Base-by-base conservation (phyloP, 257 asterid genomes). In the Henckelia pumila region DNA sequence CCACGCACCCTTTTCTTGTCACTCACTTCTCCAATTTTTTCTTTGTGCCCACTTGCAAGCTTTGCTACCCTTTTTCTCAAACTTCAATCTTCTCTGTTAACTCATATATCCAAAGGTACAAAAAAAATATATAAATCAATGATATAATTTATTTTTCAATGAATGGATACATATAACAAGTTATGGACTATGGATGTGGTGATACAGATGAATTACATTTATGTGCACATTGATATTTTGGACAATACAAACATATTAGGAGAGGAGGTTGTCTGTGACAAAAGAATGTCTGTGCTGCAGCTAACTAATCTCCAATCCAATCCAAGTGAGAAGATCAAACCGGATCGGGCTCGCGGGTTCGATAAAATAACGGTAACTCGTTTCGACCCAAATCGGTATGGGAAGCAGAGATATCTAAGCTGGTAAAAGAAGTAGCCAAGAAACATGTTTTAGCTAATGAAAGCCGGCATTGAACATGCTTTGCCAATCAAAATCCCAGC, bases 401-500 rank as follows among this genome's bases (percentile, higher is more conserved):
- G 50, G 50, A 40, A 40, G 50, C n/a, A 40, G 50, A 40, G 50
- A 40, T 40, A 40, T 3, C n/a, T 13, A 11, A 10, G 50, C 50
- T 13, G 50, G 50, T 40, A 13, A 40, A 35, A 40, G 50, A 40
- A 40, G 50, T 62, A 44, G 72, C 82, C 80, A 40, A 40, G 49
- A 64, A 32, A n/a, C 21, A 23, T 24, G 29, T 55, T 61, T 59
- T 56, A 58, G 58, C 81, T 72, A 83, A 30, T 83, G 88, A 73
- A 80, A 82, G 19, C 83, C 82, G 11, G 69, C 71, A 65, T 65
- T 64, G 82, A 76, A 84, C 64, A 64, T 78, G 59, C 56, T 78
- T n/a, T 79, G 89, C 84, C 85, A 78, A 55, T 84, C 95, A 16
- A 71, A 68, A 29, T 83, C 95, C 84, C 84, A 83, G 21, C 73